Base-by-base conservation (phyloP, 2,329 filamentous ascomycete genomes). In the Colletotrichum caudatum region DNA sequence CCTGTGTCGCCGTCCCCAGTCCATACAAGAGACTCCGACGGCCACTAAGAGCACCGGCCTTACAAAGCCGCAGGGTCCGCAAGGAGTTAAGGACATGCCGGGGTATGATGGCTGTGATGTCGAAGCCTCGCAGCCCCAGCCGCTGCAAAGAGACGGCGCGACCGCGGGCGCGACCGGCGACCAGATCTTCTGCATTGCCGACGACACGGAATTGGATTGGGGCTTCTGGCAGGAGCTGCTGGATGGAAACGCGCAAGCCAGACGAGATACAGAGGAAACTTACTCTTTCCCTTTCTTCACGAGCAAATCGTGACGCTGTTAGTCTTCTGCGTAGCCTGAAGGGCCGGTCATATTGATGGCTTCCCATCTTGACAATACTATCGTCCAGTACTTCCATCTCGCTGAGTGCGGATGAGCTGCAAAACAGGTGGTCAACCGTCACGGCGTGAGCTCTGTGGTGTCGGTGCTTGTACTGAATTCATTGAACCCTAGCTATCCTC, bases 161-260 rank as follows among this genome's bases (percentile, higher is more conserved):
- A 18, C 7, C 37, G 44, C 46, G 57, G n/a, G 14, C 9, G 18
- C 8, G 23, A 76, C 23, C 1, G 57, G 23, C 9, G 57, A 46
- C 39, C 39, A 61, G 0, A 29, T 60, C 16, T 29, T 26, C 0
- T n/a, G 8, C 39, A 11, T 50, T 3, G 20, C 14, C 29, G 29
- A 67, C 1, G 11, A 39, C 29, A n/a, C 57, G 48, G 53, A 59
- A 29, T 48, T 69, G 53, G 66, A 65, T 29, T 69, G 60, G 60
- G 46, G 44, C 11, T 59, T 65, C 6, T 69, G 66, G 66, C 46
- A 59, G 26, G 56, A 53, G 11, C 35, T 63, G n/a, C 26, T 67
- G 29, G 48, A 60, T n/a, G 5, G 26, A 14, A 60, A 60, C 23
- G 33, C 20, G 8, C 53, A 57, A 23, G 33, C 29, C 16, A 6